Base-by-base conservation (phyloP, 169 alveolate species). In the Cryptosporidium sp. region DNA sequence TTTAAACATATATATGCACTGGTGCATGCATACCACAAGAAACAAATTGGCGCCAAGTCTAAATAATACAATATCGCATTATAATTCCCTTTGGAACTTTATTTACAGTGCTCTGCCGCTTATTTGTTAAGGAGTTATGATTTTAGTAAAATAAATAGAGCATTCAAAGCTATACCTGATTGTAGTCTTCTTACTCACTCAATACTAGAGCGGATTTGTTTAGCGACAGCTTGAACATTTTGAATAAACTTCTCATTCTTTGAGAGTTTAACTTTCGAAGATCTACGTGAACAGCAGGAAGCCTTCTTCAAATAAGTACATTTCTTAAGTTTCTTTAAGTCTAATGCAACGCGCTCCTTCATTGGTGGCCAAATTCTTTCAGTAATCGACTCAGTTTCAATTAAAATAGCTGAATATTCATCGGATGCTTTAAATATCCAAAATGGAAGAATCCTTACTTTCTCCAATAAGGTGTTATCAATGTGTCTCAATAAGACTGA, bases 291-390 rank as follows among this genome's bases (percentile, higher is more conserved):
- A 65, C 31, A 65, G 71, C 50, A 65, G 0, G 71, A 65, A 0
- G 31, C 7, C 14, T 16, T 33, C 26, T 65, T 65, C 21, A 8
- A 8, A 35, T 51, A 18, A 12, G 43, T 65, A 5, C 84, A 70
- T 29, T 70, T 14, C 1, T 41, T 14, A 18, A 70, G 65, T 2
- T 21, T 70, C 35, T 45, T 70, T 16, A 70, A 9, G 29, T 70
- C 21, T n/a, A 39, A n/a, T 23, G 3, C 41, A 43, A 70, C 8
- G 3, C 23, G 16, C 12, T 29, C n/a, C 18, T 35, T 23, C 62
- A 70, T 12, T 70, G 89, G 89, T 9, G 67, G 29, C 89, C 89
- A 80, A 2, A 80, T 80, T 16, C 45, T 43, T 0, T 61, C 50
- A 4, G 45, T 65, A 16, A 37, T 9, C 5, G 26, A 21, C 12